These are phyloP conservation scores for Podosphaera aphanis DNA, from an alignment of 2,329 filamentous ascomycete genomes.

Conservation along the genomic window DNA sequence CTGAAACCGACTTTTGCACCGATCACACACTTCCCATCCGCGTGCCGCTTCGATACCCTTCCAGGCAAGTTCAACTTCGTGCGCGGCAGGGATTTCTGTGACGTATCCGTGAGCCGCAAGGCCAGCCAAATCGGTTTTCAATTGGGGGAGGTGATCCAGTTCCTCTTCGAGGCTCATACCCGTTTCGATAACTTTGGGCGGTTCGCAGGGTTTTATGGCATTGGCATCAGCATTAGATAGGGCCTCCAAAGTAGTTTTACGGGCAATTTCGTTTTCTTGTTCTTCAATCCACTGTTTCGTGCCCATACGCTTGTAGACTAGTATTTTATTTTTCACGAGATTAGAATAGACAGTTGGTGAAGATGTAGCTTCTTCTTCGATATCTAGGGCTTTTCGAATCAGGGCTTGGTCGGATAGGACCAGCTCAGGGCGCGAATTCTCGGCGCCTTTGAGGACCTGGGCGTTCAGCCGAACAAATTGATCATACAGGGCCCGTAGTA, in stretches of 20 bases:
- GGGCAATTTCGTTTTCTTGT: slow-evolving; percentile 23
- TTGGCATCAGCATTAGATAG: background rate
- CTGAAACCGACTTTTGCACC: slow-evolving; percentile 68
- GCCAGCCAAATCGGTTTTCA: slow-evolving; percentile 38
- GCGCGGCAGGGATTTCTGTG: slow-evolving; percentile 35
- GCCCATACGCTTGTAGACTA: slow-evolving; percentile 53
- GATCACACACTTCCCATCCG: slow-evolving; percentile 74
- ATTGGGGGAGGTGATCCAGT: slow-evolving; percentile 32
- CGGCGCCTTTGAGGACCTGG: slow-evolving; percentile 29
- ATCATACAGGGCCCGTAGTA: slow-evolving; percentile 39
- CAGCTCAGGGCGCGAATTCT: slow-evolving; percentile 27
- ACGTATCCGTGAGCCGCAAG: slow-evolving; percentile 59
- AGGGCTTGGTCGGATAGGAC: slow-evolving; percentile 40
- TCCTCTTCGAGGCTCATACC: slow-evolving; percentile 48
- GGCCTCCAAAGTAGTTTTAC: slow-evolving; percentile 10
- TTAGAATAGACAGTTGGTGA: slow-evolving; percentile 56
- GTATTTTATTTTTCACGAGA: slow-evolving; percentile 59
- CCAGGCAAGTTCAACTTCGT: slow-evolving; percentile 41
- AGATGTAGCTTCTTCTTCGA: slow-evolving; percentile 47
- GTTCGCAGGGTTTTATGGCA: slow-evolving; percentile 15
- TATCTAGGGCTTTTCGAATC: slow-evolving; percentile 44
- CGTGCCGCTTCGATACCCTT: slow-evolving; percentile 40
- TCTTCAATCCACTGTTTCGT: slow-evolving; percentile 48
- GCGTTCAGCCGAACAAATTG: slow-evolving; percentile 45
- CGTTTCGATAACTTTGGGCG: slow-evolving; percentile 36